Evolutionary conservation across 805 yeast species (phyloP).

Genomic region (Ogataea kodamae): DNA sequence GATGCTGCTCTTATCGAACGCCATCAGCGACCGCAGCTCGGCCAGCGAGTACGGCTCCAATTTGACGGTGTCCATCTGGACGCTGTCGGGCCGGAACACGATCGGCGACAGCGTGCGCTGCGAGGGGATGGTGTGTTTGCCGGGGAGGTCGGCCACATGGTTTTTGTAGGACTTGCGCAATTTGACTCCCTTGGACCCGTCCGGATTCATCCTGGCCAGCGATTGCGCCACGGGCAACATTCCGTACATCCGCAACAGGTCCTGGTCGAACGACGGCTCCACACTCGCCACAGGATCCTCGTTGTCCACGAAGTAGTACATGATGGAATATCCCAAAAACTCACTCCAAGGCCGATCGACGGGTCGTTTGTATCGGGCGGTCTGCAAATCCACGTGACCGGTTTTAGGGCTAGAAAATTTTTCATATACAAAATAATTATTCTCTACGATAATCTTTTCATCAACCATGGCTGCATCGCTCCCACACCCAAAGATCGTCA

Average conservation of each 20-base stretch:
- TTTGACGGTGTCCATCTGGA: constrained; percentile 34
- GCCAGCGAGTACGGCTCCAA: constrained; percentile 48
- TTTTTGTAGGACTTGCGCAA: constrained; percentile 92
- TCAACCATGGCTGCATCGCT: constrained; percentile 88
- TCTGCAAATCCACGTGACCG: constrained; percentile 7
- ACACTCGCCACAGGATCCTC: constrained; percentile 38
- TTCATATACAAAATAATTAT: constrained; percentile 7
- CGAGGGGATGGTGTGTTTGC: constrained; percentile 65
- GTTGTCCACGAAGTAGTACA: constrained; percentile 31
- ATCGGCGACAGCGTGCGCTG: constrained; percentile 38
- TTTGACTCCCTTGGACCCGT: constrained; percentile 88
- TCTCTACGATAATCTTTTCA: constrained; percentile 11
- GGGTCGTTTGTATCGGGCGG: constrained; percentile 1
- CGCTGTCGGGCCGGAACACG: constrained; percentile 39
- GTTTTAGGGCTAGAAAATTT: constrained; percentile 11
- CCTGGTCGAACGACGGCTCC: constrained; percentile 68
- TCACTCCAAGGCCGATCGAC: constrained; percentile 12
- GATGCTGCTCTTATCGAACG: constrained; percentile 61
- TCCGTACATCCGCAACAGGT: constrained; percentile 67
- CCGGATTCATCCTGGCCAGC: constrained; percentile 82
- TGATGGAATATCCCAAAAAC: too few species aligned
- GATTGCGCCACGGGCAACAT: constrained; percentile 67
- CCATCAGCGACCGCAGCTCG: constrained; percentile 47
- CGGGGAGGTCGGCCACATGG: constrained; percentile 84
- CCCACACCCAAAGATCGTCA: constrained; percentile 99